Conservation (phyloP, 1,139 yeast genomes). For the Sugiyamaella sp. region DNA sequence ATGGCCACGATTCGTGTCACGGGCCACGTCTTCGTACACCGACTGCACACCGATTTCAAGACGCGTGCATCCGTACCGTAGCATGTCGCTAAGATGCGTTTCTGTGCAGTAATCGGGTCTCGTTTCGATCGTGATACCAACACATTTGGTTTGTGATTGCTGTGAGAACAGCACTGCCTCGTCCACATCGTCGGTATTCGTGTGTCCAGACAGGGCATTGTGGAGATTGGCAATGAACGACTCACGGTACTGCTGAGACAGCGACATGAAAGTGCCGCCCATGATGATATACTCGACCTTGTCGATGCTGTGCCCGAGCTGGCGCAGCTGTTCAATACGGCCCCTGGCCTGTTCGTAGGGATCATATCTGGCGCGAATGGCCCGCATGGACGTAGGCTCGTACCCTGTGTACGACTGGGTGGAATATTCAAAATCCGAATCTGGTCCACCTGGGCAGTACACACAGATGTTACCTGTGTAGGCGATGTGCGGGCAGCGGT, state of each 20-base stretch:
- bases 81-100: conserved; percentile 93
- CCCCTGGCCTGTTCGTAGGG: conserved; percentile 99
- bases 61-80: conserved; percentile 94
- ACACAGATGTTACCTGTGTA: conserved; percentile 98
- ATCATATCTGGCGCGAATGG: conserved; percentile 95
- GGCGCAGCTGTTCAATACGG: conserved; percentile 91
- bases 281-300: conserved; percentile 96
- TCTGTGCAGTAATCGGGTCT: conserved; percentile 98
- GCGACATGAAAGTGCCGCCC: conserved; percentile 99
- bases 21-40: conserved; percentile 96
- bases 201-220: conserved; percentile 92
- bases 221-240: conserved; percentile 85
- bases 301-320: conserved; percentile 93
- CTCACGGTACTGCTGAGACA: conserved; percentile 88
- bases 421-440: conserved; percentile 94
- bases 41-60: conserved; percentile 97
- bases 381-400: conserved; percentile 99
- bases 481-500: conserved; percentile 98
- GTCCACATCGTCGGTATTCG: conserved; percentile 75
- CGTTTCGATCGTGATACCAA: conserved; percentile 97
- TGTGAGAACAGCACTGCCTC: conserved; percentile 92
- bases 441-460: conserved; percentile 99
- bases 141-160: conserved; percentile 95
- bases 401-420: conserved; percentile 98
- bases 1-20: conserved; percentile 98